Percentiles rank a stretch among this genome's conserved stretches.
phyloP scores from a whole-genome alignment of 2,329 filamentous ascomycete species.

The Kalmusia sp. region DNA sequence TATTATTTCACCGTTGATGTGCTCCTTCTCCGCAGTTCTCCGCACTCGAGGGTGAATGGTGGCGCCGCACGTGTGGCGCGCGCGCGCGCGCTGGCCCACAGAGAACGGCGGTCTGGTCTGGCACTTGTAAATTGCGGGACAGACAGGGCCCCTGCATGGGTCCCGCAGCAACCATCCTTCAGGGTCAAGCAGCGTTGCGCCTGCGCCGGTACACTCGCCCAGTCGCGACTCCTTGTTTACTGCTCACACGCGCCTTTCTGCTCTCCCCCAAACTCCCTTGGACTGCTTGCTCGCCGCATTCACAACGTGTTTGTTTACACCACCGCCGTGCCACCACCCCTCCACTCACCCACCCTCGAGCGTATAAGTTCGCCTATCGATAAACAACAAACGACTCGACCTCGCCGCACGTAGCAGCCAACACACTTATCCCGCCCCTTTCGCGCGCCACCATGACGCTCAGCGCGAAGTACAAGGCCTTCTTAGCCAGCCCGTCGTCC shows the following conservation, averaged over 20 bases:
- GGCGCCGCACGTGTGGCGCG: neutral
- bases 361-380: conserved; percentile 10
- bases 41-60: neutral
- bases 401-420: conserved; percentile 5
- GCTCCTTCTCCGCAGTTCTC: conserved; percentile 7
- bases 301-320: conserved; percentile 7
- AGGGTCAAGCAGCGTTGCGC: neutral
- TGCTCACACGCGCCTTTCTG: neutral
- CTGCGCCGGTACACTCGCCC: neutral
- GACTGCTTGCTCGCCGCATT: neutral
- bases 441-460: conserved; percentile 45
- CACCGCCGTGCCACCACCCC: neutral
- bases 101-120: too few species aligned
- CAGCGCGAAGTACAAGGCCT: conserved; percentile 51
- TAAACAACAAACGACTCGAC: conserved; percentile 1
- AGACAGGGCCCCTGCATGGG: neutral
- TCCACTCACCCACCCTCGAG: neutral
- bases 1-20: neutral
- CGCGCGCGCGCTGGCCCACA: neutral
- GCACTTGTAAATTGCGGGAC: conserved; percentile 10
- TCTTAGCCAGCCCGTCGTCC: conserved; percentile 53
- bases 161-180: conserved; percentile 8
- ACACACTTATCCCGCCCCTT: neutral
- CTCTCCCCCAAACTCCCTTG: neutral
- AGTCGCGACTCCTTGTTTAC: conserved; percentile 12